Percentiles rank a stretch among this genome's conserved stretches.
These are phyloP conservation scores for Phytophthora sp. DNA, from an alignment of 352 stramenopile genomes.

Conservation along the genomic window DNA sequence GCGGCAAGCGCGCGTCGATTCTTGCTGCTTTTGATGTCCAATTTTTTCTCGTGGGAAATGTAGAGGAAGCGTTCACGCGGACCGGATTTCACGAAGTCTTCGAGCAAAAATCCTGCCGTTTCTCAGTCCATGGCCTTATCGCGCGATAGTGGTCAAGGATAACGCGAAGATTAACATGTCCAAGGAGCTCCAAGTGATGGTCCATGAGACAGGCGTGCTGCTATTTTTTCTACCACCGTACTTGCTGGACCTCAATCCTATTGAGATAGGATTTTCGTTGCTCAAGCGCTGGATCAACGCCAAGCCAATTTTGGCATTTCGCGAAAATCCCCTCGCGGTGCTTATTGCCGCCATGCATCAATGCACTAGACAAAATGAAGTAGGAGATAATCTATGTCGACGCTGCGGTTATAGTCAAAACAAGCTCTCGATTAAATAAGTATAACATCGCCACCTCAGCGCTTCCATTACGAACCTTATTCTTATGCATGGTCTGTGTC, in stretches of 20 bases:
- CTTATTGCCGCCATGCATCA: constrained; percentile 3
- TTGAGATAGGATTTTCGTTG: too few species aligned
- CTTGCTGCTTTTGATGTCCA: too few species aligned
- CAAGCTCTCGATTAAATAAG: background rate
- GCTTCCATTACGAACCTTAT: background rate
- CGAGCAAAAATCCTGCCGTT: background rate
- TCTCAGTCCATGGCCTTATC: too few species aligned
- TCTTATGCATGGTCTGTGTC: background rate
- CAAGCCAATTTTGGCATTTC: constrained; percentile 7
- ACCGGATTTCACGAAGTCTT: background rate
- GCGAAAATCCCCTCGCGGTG: background rate
- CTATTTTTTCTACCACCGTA: constrained; percentile 4
- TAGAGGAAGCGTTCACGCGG: background rate
- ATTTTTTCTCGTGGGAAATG: background rate
- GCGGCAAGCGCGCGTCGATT: background rate
- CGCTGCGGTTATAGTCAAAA: too few species aligned
- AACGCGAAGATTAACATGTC: too few species aligned
- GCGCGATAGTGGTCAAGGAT: too few species aligned
- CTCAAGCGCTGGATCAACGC: constrained; percentile 10
- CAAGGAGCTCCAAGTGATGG: background rate
- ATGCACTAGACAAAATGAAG: constrained; percentile 3
- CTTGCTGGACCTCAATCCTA: constrained; percentile 1
- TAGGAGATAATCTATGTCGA: too few species aligned
- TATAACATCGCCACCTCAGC: background rate
- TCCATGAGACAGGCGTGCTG: background rate